These are phyloP conservation scores for Rhododendron molle DNA, from an alignment of 148 eudicot genomes.

Conservation along the genomic window DNA sequence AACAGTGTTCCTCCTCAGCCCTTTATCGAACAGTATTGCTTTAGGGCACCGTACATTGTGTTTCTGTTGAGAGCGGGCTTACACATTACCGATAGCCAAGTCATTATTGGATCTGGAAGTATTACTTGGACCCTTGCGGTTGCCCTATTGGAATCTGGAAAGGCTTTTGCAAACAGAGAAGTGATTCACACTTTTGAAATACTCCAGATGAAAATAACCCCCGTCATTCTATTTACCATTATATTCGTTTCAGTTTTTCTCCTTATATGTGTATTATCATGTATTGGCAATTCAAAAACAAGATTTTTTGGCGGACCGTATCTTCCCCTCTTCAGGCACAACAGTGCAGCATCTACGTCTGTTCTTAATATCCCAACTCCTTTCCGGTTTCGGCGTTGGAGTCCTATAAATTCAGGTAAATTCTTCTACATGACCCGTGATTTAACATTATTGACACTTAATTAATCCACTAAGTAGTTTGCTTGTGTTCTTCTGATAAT, in stretches of 20 bases:
- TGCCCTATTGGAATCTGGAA: conserved; percentile 94
- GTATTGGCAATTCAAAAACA: conserved; percentile 53
- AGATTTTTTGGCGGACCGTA: conserved; percentile 53
- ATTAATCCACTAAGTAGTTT: neutral
- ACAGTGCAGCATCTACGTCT: conserved; percentile 45
- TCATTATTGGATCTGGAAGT: conserved; percentile 85
- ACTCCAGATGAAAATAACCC: conserved; percentile 66
- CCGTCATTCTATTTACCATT: conserved; percentile 49
- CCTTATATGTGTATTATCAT: conserved; percentile 54
- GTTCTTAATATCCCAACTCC: conserved; percentile 63
- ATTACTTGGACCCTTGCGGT: conserved; percentile 98
- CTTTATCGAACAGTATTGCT: conserved; percentile 93
- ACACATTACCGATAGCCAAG: conserved; percentile 74
- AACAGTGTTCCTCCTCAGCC: conserved; percentile 92
- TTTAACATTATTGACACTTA: neutral
- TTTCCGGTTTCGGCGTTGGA: conserved; percentile 72
- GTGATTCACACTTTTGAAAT: conserved; percentile 44
- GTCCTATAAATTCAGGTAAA: conserved; percentile 72
- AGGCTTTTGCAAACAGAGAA: conserved; percentile 46
- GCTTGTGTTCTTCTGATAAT: neutral
- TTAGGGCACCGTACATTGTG: conserved; percentile 89
- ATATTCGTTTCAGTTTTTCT: conserved; percentile 51
- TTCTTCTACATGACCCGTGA: conserved; percentile 2
- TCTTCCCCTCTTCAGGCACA: conserved; percentile 69
- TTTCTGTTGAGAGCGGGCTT: conserved; percentile 77